These are phyloP conservation scores for Litsea cubeba DNA, from an alignment of 164 flowering plant species.

Conservation along the genomic window DNA sequence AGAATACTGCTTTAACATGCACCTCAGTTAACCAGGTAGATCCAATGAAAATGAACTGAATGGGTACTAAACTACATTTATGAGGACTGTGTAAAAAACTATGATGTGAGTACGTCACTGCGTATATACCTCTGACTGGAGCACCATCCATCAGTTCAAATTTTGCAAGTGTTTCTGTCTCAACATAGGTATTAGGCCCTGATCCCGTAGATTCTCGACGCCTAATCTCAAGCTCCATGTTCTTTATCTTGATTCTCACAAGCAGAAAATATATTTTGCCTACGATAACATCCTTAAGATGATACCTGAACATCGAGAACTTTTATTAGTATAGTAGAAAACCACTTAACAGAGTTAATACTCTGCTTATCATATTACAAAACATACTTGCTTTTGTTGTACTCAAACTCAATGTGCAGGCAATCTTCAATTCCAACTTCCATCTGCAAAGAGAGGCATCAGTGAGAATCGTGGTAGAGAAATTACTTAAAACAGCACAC, in stretches of 20 bases:
- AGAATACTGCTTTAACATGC: background rate
- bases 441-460: slow-evolving; percentile 51
- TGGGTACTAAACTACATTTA: too few relatives aligned
- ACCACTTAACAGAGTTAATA: too few relatives aligned
- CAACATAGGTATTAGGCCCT: slow-evolving; percentile 87
- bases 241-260: slow-evolving; percentile 88
- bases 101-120: background rate
- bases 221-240: slow-evolving; percentile 96
- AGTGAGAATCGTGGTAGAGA: slow-evolving; percentile 4
- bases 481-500: background rate
- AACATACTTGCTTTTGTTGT: slow-evolving; percentile 95
- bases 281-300: slow-evolving; percentile 87
- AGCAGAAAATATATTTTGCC: slow-evolving; percentile 95
- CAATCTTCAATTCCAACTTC: slow-evolving; percentile 99
- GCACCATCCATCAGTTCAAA: slow-evolving; percentile 98
- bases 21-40: background rate
- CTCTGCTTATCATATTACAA: background rate
- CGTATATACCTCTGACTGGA: slow-evolving; percentile 79
- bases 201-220: slow-evolving; percentile 98
- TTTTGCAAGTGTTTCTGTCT: slow-evolving; percentile 92
- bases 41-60: too few relatives aligned
- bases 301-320: slow-evolving; percentile 57
- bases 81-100: too few relatives aligned
- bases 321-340: slow-evolving; percentile 10
- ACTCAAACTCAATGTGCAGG: slow-evolving; percentile 92